Evolutionary conservation across 2,329 filamentous ascomycete species (phyloP), one percentile per base, ranked within the genome.

Genomic region (Talaromyces sp.): DNA sequence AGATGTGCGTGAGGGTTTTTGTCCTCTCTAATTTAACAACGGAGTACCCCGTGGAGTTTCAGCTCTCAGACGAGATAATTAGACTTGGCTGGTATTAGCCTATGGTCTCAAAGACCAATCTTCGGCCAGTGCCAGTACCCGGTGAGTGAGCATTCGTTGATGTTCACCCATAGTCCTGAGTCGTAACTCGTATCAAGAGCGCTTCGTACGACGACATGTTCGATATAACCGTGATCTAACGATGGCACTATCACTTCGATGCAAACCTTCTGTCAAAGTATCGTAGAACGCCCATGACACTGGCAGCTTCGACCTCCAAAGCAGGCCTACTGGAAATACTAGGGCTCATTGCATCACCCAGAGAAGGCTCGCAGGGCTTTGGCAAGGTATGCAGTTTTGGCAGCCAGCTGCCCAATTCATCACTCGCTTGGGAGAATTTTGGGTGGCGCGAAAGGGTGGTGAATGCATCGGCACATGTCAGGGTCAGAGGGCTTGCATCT

Each of bases 211-310:
- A 36, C 6, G 36, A 40, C n/a, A 40, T 51, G 18, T 6, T 28
- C n/a, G 3, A 28, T 27, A 51, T n/a, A n/a, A 40, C 36, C 16
- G 12, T 31, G 14, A 31, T 31, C 1, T 14, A 8, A 53, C 4
- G 16, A 31, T 16, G 14, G 27, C 7, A 5, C 16, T 53, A 51
- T 68, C 69, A 75, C 70, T 76, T 76, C 57, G 76, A 75, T 42
- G 76, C 75, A 61, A 93, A 93, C 59, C 90, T 80, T 56, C 91
- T 82, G 69, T 93, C 90, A 76, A 93, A 93, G 65, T 90, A 88
- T 74, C 90, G 90, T 63, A 93, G 76, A n/a, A 92, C 90, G 50
- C 88, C 89, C 90, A 93, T 92, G 60, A 93, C 91, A 73, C 89
- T 92, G 0, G 90, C 90, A 6, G 90, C 89, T 75, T 93, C 90